Conservation (phyloP, 1,284 basidiomycete species). For the Leccinum pseudoinsigne region DNA sequence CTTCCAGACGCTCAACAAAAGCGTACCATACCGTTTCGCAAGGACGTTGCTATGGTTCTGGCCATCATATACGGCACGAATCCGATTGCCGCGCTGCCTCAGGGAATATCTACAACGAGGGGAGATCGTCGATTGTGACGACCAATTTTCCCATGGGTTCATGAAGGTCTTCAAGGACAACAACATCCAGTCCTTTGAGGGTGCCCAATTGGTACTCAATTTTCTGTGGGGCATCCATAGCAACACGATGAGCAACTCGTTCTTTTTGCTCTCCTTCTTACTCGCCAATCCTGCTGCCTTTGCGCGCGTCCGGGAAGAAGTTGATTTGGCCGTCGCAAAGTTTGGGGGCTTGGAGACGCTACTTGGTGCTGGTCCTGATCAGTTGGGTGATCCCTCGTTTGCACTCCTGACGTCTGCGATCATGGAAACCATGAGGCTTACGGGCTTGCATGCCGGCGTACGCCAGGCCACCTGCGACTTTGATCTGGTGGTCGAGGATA, state of each 20-base stretch:
- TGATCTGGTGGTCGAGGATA: conserved; percentile 13
- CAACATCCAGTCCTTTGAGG: conserved; percentile 18
- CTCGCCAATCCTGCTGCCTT: conserved; percentile 16
- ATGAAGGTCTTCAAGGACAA: conserved; percentile 22
- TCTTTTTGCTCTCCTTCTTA: conserved; percentile 24
- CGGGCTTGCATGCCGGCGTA: conserved; percentile 15
- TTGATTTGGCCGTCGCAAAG: conserved; percentile 20
- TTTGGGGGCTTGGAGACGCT: conserved; percentile 16
- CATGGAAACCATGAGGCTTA: conserved; percentile 31
- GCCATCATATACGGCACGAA: conserved; percentile 21
- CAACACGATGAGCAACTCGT: conserved; percentile 20
- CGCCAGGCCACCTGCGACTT: conserved; percentile 22
- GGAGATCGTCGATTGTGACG: conserved; percentile 6
- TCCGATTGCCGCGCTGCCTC: conserved; percentile 12
- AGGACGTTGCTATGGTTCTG: conserved; percentile 16
- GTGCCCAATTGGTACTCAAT: conserved; percentile 21
- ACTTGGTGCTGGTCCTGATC: conserved; percentile 13
- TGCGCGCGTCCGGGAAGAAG: conserved; percentile 21
- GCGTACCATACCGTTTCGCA: conserved; percentile 22
- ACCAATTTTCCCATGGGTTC: conserved; percentile 15
- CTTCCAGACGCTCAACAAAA: conserved; percentile 23
- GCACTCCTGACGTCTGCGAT: conserved; percentile 28
- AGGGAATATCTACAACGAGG: conserved; percentile 16
- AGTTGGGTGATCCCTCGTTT: conserved; percentile 23
- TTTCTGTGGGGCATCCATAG: conserved; percentile 31